A percentile compares a stretch with the other conserved stretches of the same genome.
These are phyloP conservation scores for Stachybotrys chartarum DNA, from an alignment of 2,329 filamentous ascomycete genomes.

Conservation along the genomic window DNA sequence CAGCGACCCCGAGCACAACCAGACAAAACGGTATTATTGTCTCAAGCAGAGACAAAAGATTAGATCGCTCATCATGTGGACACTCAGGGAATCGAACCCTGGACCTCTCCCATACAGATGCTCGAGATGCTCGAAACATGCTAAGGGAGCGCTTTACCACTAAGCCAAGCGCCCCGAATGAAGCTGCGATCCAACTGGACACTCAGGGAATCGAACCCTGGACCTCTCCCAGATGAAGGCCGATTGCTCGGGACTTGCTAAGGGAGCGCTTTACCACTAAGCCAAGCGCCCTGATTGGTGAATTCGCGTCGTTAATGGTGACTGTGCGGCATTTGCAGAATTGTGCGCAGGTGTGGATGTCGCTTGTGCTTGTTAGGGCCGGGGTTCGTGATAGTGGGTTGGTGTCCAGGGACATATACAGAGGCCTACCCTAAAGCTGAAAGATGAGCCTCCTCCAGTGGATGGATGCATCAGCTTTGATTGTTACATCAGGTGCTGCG, in stretches of 20 bases:
- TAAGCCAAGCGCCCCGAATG: neutral
- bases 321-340: neutral
- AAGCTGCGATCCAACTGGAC: neutral
- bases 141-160: slow-evolving; percentile 1
- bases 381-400: neutral
- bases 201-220: slow-evolving; percentile 5
- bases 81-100: slow-evolving; percentile 5
- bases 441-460: no score
- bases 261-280: slow-evolving; percentile 1
- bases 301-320: neutral
- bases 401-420: neutral
- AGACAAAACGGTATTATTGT: no score
- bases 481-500: no score
- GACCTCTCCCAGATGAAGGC: slow-evolving; percentile 2
- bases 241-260: neutral
- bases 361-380: neutral
- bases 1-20: no score
- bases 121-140: neutral
- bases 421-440: neutral
- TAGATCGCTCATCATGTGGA: neutral
- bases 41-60: no score
- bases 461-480: no score
- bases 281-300: neutral
- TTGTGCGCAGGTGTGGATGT: neutral
- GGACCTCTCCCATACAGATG: slow-evolving; percentile 4